Base-by-base conservation (phyloP, 2,329 filamentous ascomycete genomes). In the Fusarium marasasianum region DNA sequence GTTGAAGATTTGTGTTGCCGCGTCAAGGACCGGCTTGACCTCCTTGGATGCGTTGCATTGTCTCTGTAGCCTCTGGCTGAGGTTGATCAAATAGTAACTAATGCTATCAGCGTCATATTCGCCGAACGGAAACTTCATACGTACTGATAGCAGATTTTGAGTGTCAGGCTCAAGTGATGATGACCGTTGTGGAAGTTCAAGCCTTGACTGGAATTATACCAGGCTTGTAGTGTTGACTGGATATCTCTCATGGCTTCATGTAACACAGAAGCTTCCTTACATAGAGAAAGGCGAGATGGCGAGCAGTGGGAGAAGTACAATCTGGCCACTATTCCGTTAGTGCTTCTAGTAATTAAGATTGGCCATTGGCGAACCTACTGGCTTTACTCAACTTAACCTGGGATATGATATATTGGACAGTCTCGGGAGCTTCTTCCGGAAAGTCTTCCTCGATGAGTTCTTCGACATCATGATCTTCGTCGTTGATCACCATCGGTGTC, bases 271-370 rank as follows among this genome's bases (percentile, higher is more conserved):
- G 17, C 59, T 3, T 65, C 24, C 0, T 26, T 64, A 0, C 37
- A 43, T 0, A 65, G 14, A 2, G 26, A 14, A 0, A 65, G 48
- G 0, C 41, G 29, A 0, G 48, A 56, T 0, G 63, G 60, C 0
- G 63, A 66, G 22, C 63, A 66, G 1, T 65, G 48, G 0, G 14
- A 37, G 11, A 66, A 65, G 15, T 65, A 66, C 17, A 65, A 4
- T 8, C 29, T 29, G 3, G 63, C 59, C 13, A 56, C 63, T 63
- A 2, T 20, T 22, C 17, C 5, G 43, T 44, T 24, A 24, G 24
- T n/a, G n/a, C n/a, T n/a, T n/a, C n/a, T n/a, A n/a, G n/a, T n/a
- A n/a, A n/a, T n/a, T n/a, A n/a, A n/a, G n/a, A n/a, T n/a, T n/a
- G n/a, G n/a, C n/a, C n/a, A n/a, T n/a, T n/a, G n/a, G n/a, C n/a